Percentiles rank a stretch among this genome's conserved stretches.
These are phyloP conservation scores for Coniophora puteana DNA, from an alignment of 1,284 basidiomycete species.

Conservation along the genomic window DNA sequence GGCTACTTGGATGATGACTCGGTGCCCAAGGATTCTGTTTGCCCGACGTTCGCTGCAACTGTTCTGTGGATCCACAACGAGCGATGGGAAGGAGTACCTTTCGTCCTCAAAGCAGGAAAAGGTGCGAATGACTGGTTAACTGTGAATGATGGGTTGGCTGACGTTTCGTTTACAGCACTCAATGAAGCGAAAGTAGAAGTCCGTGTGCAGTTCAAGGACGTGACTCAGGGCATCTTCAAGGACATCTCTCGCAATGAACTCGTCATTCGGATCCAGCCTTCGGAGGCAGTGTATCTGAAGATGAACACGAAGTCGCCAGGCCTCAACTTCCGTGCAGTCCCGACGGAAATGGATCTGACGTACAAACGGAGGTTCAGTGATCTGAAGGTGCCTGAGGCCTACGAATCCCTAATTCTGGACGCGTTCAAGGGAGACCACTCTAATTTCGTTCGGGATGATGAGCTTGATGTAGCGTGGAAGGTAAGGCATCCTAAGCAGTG, in stretches of 20 bases:
- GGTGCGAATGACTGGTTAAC: conserved; percentile 44
- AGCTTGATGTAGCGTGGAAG: conserved; percentile 95
- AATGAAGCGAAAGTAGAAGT: conserved; percentile 98
- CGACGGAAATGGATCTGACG: conserved; percentile 94
- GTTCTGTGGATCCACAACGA: conserved; percentile 91
- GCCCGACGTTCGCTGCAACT: conserved; percentile 89
- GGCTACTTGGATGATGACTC: conserved; percentile 97
- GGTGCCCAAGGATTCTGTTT: conserved; percentile 87
- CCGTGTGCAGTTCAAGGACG: conserved; percentile 95
- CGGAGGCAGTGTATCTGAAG: conserved; percentile 93
- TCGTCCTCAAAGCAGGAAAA: conserved; percentile 96
- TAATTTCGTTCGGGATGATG: conserved; percentile 94
- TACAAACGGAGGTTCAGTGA: conserved; percentile 94
- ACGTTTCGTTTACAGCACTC: conserved; percentile 52
- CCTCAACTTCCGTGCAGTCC: conserved; percentile 83
- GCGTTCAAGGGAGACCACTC: conserved; percentile 87
- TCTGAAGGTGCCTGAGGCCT: conserved; percentile 88
- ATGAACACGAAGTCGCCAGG: conserved; percentile 93
- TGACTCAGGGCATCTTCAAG: conserved; percentile 92
- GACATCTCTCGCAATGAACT: conserved; percentile 94
- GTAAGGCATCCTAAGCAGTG: conserved; percentile 40
- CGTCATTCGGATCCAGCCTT: conserved; percentile 93
- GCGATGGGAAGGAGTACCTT: conserved; percentile 96
- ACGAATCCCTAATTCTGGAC: conserved; percentile 89
- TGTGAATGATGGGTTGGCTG: conserved; percentile 7